These are phyloP conservation scores for Coriolopsis trogii DNA, from an alignment of 1,284 basidiomycete species.

Conservation along the genomic window DNA sequence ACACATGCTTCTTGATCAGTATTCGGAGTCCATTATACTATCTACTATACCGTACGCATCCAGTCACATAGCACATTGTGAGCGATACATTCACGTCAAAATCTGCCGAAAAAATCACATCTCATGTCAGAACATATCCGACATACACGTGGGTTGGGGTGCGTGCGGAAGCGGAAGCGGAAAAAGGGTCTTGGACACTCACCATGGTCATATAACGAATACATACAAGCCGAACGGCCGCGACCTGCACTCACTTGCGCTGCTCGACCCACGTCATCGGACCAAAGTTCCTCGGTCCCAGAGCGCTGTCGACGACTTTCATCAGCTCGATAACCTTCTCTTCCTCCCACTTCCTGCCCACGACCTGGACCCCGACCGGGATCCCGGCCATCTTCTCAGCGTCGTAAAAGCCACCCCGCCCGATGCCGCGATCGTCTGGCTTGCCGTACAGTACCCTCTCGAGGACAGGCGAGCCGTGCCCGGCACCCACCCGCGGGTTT, in stretches of 20 bases:
- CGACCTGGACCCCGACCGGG: constrained; percentile 83
- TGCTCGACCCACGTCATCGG: constrained; percentile 23
- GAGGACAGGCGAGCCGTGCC: constrained; percentile 54
- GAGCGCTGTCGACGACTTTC: constrained; percentile 73
- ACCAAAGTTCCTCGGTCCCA: constrained; percentile 41
- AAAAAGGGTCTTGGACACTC: too few species aligned
- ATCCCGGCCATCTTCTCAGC: constrained; percentile 75
- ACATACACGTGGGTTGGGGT: too few species aligned
- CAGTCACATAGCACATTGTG: too few species aligned
- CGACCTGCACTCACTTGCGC: constrained; percentile 28
- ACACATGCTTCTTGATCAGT: too few species aligned
- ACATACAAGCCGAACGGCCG: neutral
- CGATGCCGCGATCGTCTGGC: constrained; percentile 31
- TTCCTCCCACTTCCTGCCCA: constrained; percentile 80
- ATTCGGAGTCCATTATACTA: too few species aligned
- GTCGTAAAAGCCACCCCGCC: constrained; percentile 59
- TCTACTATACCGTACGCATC: too few species aligned
- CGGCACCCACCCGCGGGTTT: constrained; percentile 36
- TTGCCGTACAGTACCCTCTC: constrained; percentile 57
- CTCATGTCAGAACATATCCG: too few species aligned
- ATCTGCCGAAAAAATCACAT: too few species aligned
- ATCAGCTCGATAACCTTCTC: constrained; percentile 87
- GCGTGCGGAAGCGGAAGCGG: too few species aligned
- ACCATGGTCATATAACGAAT: neutral
- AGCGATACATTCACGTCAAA: too few species aligned